Conservation (phyloP, 208 protist genomes). For the Trypanosoma cruzi region DNA sequence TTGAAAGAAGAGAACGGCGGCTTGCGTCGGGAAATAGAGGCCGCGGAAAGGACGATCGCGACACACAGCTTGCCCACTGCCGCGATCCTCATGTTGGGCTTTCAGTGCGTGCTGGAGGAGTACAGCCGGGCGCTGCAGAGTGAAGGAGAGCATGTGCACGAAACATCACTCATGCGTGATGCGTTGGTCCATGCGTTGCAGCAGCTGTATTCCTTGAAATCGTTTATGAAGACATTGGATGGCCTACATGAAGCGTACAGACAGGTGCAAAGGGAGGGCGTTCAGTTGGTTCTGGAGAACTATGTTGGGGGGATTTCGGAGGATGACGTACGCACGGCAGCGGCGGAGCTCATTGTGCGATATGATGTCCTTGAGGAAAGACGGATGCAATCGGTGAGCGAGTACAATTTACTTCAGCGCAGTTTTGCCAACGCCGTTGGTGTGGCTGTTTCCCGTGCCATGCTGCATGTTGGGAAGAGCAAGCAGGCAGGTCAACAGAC, state of each 20-base stretch:
- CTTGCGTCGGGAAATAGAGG: not conserved
- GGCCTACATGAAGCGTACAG: not conserved
- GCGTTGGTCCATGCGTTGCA: slow-evolving; percentile 2
- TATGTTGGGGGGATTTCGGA: slow-evolving; percentile 1
- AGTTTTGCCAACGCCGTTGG: not conserved
- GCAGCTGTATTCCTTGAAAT: not conserved
- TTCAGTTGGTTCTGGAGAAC: slow-evolving; percentile 17
- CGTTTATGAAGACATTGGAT: slow-evolving; percentile 1
- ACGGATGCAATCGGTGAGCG: not conserved
- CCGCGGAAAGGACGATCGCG: not conserved
- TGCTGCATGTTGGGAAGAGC: slow-evolving; percentile 3
- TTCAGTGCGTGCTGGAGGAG: not conserved
- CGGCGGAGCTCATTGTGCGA: not conserved
- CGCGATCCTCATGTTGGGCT: slow-evolving; percentile 1
- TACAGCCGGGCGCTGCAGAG: not conserved
- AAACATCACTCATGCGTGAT: not conserved
- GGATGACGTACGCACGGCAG: not conserved
- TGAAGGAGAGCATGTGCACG: not conserved
- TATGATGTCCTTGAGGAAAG: slow-evolving; percentile 10
- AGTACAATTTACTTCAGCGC: slow-evolving; percentile 3
- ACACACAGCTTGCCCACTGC: not conserved
- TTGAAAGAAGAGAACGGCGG: slow-evolving; percentile 7
- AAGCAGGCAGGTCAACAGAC: not conserved
- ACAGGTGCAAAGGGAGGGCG: slow-evolving; percentile 7
- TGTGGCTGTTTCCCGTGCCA: not conserved